phyloP scores from a whole-genome alignment of 2,329 filamentous ascomycete genomes.

The Penicillium sp. region DNA sequence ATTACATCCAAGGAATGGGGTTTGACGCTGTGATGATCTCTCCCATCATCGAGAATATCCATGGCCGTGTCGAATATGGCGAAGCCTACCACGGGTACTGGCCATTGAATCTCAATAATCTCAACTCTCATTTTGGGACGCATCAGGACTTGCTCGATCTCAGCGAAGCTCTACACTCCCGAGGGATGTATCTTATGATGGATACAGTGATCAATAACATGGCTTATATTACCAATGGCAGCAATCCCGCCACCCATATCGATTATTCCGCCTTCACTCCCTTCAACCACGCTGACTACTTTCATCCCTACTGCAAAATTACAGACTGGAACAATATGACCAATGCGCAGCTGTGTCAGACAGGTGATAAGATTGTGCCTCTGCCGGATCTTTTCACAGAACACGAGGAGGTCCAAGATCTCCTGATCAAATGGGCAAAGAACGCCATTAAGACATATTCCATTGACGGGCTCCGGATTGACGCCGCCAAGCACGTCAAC shows the following conservation, averaged over 20 bases:
- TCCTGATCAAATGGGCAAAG: conserved; percentile 43
- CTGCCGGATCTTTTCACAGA: conserved; percentile 51
- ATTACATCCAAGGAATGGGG: conserved; percentile 53
- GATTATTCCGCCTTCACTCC: conserved; percentile 28
- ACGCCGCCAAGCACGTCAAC: conserved; percentile 50
- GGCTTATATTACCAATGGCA: conserved; percentile 34
- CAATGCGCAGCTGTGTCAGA: conserved; percentile 20
- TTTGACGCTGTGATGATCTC: conserved; percentile 51
- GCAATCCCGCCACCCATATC: conserved; percentile 23
- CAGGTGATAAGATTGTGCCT: conserved; percentile 41
- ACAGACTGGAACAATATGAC: conserved; percentile 36
- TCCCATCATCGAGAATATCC: conserved; percentile 44
- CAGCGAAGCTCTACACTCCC: conserved; percentile 45
- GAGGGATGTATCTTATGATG: conserved; percentile 54
- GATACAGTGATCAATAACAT: conserved; percentile 55
- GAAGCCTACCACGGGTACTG: conserved; percentile 54
- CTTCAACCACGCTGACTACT: conserved; percentile 34
- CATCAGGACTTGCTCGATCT: conserved; percentile 49
- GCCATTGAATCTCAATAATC: conserved; percentile 47
- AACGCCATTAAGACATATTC: conserved; percentile 45
- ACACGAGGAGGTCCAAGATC: conserved; percentile 37
- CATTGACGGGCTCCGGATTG: conserved; percentile 52
- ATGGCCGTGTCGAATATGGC: conserved; percentile 40
- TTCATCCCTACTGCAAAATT: conserved; percentile 30
- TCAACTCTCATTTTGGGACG: conserved; percentile 53